Conservation (phyloP, 306 rosid species). For the Cicer chorassanicum region DNA sequence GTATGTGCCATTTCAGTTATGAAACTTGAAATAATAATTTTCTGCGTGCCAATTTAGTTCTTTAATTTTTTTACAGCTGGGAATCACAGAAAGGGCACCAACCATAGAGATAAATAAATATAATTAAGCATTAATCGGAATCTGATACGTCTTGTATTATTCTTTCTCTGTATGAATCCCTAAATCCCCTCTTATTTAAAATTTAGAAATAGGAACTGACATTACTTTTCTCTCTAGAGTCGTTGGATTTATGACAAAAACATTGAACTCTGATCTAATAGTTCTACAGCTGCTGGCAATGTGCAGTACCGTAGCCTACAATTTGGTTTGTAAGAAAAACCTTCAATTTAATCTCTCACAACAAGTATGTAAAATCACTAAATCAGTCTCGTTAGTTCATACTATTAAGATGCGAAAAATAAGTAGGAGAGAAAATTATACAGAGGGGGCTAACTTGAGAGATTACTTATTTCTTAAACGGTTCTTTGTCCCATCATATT, state of each 20-base stretch:
- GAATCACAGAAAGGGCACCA: constrained; percentile 46
- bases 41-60: constrained; percentile 32
- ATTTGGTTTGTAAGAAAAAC: too few relatives aligned
- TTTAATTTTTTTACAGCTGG: constrained; percentile 43
- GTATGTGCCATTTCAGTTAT: constrained; percentile 33
- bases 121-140: constrained; percentile 39
- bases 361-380: too few relatives aligned
- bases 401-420: too few relatives aligned
- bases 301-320: too few relatives aligned
- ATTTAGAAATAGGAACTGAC: background rate
- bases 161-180: constrained; percentile 28
- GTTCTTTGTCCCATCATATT: background rate
- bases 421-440: too few relatives aligned
- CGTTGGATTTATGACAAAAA: too few relatives aligned
- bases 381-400: too few relatives aligned
- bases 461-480: too few relatives aligned
- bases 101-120: constrained; percentile 18
- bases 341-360: too few relatives aligned
- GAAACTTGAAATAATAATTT: constrained; percentile 13
- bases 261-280: too few relatives aligned
- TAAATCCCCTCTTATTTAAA: background rate
- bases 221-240: background rate
- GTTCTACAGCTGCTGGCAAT: too few relatives aligned
- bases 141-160: constrained; percentile 43
- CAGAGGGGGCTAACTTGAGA: too few relatives aligned